Base-by-base conservation (phyloP, 2,329 filamentous ascomycete genomes). In the Ceratocystis diversiconidia region DNA sequence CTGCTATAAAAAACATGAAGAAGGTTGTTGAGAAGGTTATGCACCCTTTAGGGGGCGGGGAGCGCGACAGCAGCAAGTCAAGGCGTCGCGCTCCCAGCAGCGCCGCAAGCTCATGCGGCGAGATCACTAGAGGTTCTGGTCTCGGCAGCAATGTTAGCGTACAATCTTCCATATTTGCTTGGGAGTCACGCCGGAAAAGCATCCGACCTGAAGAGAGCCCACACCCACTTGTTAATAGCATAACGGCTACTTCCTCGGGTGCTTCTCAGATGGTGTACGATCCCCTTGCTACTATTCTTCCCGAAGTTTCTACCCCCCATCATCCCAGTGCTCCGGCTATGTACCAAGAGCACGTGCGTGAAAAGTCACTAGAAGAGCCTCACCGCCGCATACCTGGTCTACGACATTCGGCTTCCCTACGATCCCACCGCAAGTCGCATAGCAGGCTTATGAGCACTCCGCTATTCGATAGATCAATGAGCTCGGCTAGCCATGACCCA, bases 1-100 rank as follows among this genome's bases (percentile, higher is more conserved):
- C 89, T 12, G 89, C 85, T 48, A 82, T 95, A 62, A 86, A 86
- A 75, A 87, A 87, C 52, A 82, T 95, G 62, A 86, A 86, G 75
- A 87, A 87, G 72, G 79, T 82, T 3, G 78, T 85, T 5, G 82
- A 79, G 65, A 86, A 85, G 73, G 81, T 87, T 63, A 85, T 85
- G 67, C 81, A 85, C 69, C 79, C 83, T 22, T 78, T 84, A 6
- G 76, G 77, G 60, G 66, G 63, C 55, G 62, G 66, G 59, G 84
- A 87, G 64, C 79, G 83, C 65, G 76, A 79, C 62, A 82, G 86
- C 66, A 80, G 78, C 66, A 74, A 74, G 48, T 36, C 80, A 63
- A 77, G 85, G 62, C 78, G 77, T 63, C 78, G 84, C 68, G 83
- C 84, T 52, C 74, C 79, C 25, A 86, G 87, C 73, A 86, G 82